Conservation (phyloP, 2,329 filamentous ascomycete species). For the Aspergillus persii region DNA sequence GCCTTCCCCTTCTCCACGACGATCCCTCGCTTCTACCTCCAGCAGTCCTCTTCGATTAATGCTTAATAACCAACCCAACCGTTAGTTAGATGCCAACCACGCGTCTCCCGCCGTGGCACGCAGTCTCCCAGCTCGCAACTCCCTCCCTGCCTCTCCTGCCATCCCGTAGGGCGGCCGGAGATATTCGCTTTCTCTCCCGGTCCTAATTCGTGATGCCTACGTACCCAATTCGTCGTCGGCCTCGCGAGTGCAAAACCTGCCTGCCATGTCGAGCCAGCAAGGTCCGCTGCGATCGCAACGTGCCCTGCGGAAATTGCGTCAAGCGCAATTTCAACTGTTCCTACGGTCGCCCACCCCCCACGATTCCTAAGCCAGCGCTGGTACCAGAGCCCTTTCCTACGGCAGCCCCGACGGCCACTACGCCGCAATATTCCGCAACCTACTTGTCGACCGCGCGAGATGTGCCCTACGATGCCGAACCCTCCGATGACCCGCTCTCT, state of each 20-base stretch:
- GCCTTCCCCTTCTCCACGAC: background rate
- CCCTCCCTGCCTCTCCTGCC: background rate
- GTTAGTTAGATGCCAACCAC: background rate
- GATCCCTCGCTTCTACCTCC: background rate
- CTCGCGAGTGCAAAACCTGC: conserved; percentile 47
- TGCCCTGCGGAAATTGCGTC: conserved; percentile 42
- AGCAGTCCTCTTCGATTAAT: background rate
- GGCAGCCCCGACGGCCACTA: conserved; percentile 15
- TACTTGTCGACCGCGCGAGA: conserved; percentile 16
- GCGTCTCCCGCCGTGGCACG: background rate
- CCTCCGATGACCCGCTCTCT: conserved; percentile 19
- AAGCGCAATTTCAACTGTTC: conserved; percentile 42
- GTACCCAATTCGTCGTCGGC: conserved; percentile 36
- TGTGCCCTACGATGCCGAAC: conserved; percentile 20
- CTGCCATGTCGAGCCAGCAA: conserved; percentile 50
- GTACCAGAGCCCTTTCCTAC: conserved; percentile 11
- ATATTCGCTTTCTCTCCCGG: background rate
- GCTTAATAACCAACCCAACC: background rate
- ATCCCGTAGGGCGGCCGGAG: conserved; percentile 16
- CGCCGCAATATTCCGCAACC: conserved; percentile 15
- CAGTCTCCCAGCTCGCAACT: background rate
- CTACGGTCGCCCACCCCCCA: conserved; percentile 31
- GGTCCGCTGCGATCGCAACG: conserved; percentile 46
- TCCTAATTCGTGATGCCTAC: conserved; percentile 26
- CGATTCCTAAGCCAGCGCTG: conserved; percentile 12